phyloP scores from a whole-genome alignment of 192 early-diverging fungal species.

The Jimgerdemannia lactiflua region DNA sequence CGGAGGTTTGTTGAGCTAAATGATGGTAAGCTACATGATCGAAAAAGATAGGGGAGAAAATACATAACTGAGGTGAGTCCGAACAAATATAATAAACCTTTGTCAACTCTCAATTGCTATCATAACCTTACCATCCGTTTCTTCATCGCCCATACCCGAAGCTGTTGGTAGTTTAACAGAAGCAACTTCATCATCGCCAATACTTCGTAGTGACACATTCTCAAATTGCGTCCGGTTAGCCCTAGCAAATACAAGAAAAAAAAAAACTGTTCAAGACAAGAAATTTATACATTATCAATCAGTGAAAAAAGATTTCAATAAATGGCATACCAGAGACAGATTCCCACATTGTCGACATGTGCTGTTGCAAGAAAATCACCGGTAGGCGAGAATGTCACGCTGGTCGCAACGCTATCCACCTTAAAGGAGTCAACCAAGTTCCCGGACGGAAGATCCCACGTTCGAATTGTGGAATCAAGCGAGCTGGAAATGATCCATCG shows the following conservation, averaged over 20 bases:
- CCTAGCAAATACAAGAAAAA: conserved; percentile 18
- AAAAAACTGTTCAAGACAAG: neutral
- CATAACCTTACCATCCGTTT: neutral
- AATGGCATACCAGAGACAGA: conserved; percentile 76
- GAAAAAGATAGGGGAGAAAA: too few species aligned
- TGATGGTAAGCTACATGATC: too few species aligned
- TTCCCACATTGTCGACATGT: conserved; percentile 89
- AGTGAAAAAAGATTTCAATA: neutral
- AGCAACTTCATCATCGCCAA: conserved; percentile 54
- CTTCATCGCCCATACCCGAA: neutral
- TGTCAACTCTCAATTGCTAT: neutral
- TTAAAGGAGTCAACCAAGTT: conserved; percentile 84
- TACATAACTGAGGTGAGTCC: too few species aligned
- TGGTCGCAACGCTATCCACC: conserved; percentile 74
- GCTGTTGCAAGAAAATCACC: conserved; percentile 92
- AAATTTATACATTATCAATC: neutral
- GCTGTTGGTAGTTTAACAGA: neutral
- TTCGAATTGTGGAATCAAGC: conserved; percentile 85
- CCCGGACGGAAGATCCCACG: conserved; percentile 96
- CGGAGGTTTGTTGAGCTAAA: too few species aligned
- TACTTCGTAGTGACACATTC: conserved; percentile 64
- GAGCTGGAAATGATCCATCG: conserved; percentile 85
- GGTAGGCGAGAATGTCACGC: conserved; percentile 83
- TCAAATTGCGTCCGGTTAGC: conserved; percentile 81
- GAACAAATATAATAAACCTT: too few species aligned